A percentile compares a stretch with the other conserved stretches of the same genome.
Evolutionary conservation across 148 eudicot genomes (phyloP).

Genomic region (Diospyros lotus): DNA sequence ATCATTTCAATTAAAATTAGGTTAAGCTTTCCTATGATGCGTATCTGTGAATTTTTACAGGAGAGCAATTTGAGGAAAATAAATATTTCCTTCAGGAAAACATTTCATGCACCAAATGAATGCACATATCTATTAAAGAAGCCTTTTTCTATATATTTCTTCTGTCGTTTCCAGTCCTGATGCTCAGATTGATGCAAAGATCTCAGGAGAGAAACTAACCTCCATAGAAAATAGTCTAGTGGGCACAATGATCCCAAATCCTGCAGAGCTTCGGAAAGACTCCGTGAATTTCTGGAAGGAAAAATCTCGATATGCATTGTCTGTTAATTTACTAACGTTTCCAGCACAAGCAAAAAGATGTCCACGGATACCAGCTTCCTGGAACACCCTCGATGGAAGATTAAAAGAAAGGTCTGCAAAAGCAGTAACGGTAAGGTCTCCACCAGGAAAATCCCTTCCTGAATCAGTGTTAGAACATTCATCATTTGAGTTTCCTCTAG

Average conservation of each 20-base stretch:
- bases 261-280: conserved; percentile 68
- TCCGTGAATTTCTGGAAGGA: conserved; percentile 48
- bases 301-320: conserved; percentile 50
- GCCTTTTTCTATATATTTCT: background rate
- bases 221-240: conserved; percentile 88
- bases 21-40: background rate
- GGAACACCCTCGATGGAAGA: conserved; percentile 64
- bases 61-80: background rate
- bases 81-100: background rate
- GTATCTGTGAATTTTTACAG: background rate
- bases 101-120: background rate
- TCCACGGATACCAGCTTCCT: conserved; percentile 80
- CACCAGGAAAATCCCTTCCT: conserved; percentile 68
- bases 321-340: conserved; percentile 62
- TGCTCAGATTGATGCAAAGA: conserved; percentile 6
- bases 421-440: conserved; percentile 79
- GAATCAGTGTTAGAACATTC: conserved; percentile 26
- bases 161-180: background rate
- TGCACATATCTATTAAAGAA: background rate
- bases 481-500: conserved; percentile 31
- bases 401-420: conserved; percentile 94
- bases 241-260: conserved; percentile 76
- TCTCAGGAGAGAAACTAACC: conserved; percentile 43
- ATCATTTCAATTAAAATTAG: too few relatives aligned
- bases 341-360: conserved; percentile 79